Conservation (phyloP, 2,329 filamentous ascomycete species). For the Pyricularia pennisetigena region DNA sequence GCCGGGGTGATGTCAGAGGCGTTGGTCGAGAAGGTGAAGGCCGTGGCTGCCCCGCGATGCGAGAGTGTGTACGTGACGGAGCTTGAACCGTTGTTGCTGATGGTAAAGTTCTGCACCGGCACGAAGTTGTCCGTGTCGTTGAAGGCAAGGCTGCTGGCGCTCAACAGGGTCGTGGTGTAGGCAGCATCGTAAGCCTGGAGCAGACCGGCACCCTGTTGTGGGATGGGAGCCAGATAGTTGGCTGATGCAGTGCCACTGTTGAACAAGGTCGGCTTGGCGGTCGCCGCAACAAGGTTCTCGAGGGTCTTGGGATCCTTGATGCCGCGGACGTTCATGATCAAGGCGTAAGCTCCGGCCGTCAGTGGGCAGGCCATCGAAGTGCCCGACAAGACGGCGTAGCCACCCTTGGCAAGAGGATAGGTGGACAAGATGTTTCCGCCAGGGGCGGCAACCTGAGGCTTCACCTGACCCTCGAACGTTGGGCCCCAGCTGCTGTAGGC, state of each 20-base stretch:
- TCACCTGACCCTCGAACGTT: slow-evolving; percentile 33
- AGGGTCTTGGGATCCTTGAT: slow-evolving; percentile 38
- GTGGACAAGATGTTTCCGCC: slow-evolving; percentile 42
- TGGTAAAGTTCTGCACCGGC: slow-evolving; percentile 37
- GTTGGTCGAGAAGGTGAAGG: slow-evolving; percentile 36
- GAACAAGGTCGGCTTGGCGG: slow-evolving; percentile 37
- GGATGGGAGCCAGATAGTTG: slow-evolving; percentile 38
- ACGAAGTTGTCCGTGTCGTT: slow-evolving; percentile 53
- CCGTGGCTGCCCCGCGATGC: slow-evolving; percentile 39
- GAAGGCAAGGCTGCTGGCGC: slow-evolving; percentile 48
- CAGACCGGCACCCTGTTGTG: slow-evolving; percentile 51
- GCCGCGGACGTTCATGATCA: slow-evolving; percentile 41
- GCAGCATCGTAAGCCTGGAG: slow-evolving; percentile 51
- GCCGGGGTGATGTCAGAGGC: slow-evolving; percentile 23
- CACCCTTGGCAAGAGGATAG: slow-evolving; percentile 27
- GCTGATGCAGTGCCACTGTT: slow-evolving; percentile 29
- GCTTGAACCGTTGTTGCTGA: slow-evolving; percentile 42
- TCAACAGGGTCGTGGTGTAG: slow-evolving; percentile 40
- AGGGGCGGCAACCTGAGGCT: slow-evolving; percentile 36
- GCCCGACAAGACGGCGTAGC: slow-evolving; percentile 39
- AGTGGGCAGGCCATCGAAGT: slow-evolving; percentile 46
- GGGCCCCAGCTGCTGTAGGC: slow-evolving; percentile 34
- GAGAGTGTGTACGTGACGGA: slow-evolving; percentile 41
- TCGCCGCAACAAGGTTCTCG: slow-evolving; percentile 38
- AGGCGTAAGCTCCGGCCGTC: slow-evolving; percentile 35